Evolutionary conservation across 306 rosid species (phyloP).

Genomic region (Medicago arabica): DNA sequence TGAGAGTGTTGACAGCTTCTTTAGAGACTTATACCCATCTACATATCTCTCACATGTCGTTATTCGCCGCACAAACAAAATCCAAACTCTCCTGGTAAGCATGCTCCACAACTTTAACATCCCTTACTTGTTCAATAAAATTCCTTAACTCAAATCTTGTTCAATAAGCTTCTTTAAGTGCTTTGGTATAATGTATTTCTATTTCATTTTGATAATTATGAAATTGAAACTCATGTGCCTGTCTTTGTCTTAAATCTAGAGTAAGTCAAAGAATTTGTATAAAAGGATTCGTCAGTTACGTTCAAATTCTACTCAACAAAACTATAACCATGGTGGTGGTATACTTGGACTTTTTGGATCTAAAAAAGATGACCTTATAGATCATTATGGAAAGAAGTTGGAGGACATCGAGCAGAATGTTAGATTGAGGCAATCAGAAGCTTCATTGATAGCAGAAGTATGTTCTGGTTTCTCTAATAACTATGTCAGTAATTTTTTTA

Average conservation of each 20-base stretch:
- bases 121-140: too few relatives aligned
- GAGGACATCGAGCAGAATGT: constrained; percentile 74
- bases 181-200: constrained; percentile 1
- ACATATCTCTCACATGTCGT: constrained; percentile 81
- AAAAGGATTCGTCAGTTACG: constrained; percentile 54
- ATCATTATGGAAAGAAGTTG: constrained; percentile 72
- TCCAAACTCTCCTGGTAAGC: constrained; percentile 69
- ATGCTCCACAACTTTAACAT: background rate
- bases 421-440: constrained; percentile 71
- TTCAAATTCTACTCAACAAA: constrained; percentile 53
- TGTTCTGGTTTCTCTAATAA: constrained; percentile 48
- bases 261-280: constrained; percentile 60
- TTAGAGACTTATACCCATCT: constrained; percentile 72
- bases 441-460: constrained; percentile 75
- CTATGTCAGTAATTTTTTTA: constrained; percentile 25
- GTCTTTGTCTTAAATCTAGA: constrained; percentile 52
- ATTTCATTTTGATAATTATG: constrained; percentile 24
- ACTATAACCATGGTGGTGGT: constrained; percentile 40
- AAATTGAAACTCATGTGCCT: constrained; percentile 25
- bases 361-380: constrained; percentile 58
- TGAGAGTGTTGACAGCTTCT: constrained; percentile 70
- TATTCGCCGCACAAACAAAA: constrained; percentile 67
- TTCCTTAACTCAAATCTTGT: too few relatives aligned
- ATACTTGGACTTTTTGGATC: constrained; percentile 61
- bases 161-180: background rate